Evolutionary conservation across 768 basidiomycete genomes (phyloP).

Genomic region (Dendrothele bispora): DNA sequence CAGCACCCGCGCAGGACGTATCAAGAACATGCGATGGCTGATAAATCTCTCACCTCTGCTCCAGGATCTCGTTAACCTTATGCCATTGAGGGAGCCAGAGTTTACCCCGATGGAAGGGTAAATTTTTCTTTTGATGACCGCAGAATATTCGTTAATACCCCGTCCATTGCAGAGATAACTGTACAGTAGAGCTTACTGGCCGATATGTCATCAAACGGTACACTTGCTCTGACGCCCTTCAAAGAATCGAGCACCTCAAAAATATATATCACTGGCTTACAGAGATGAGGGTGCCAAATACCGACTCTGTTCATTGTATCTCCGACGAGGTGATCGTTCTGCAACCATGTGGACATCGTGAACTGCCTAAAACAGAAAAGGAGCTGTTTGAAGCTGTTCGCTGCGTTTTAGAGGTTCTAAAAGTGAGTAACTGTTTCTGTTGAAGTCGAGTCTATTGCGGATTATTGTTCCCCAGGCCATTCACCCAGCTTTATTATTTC

Average conservation of each 20-base stretch:
- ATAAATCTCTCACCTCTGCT: neutral
- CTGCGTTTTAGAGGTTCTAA: too few relatives aligned
- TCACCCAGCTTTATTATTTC: too few relatives aligned
- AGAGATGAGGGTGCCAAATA: conserved; percentile 14
- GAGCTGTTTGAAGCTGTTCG: too few relatives aligned
- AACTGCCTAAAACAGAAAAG: too few relatives aligned
- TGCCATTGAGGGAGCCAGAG: neutral
- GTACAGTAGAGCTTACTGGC: too few relatives aligned
- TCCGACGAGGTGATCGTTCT: too few relatives aligned
- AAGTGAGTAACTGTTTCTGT: too few relatives aligned
- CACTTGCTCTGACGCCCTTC: conserved; percentile 1
- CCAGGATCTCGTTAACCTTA: neutral
- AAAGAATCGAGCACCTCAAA: conserved; percentile 9
- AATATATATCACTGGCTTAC: conserved; percentile 14
- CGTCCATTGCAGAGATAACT: conserved; percentile 11
- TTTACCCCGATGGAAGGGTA: too few relatives aligned
- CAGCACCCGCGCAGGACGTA: neutral
- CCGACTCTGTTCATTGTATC: neutral
- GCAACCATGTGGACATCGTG: too few relatives aligned
- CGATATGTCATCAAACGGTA: conserved; percentile 19
- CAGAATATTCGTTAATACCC: conserved; percentile 1
- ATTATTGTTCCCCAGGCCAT: too few relatives aligned
- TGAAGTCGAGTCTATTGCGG: too few relatives aligned
- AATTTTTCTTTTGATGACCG: neutral
- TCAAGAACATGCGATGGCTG: neutral